phyloP scores from a whole-genome alignment of 1,284 basidiomycete genomes.

The Fomitopsis betulina region DNA sequence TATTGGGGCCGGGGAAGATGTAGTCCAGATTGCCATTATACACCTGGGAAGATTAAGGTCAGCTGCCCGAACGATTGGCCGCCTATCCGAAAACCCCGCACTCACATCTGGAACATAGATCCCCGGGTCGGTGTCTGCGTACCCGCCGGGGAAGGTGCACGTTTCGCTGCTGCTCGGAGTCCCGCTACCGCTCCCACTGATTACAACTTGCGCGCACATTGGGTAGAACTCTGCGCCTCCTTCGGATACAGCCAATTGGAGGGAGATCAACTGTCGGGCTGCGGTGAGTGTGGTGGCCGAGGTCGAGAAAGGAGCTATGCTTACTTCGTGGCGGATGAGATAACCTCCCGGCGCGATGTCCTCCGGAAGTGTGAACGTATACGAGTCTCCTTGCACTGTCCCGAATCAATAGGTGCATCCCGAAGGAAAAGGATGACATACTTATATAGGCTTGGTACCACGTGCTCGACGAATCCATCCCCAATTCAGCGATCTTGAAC shows the following conservation, averaged over 20 bases:
- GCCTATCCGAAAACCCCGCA: background rate
- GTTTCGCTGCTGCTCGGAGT: slow-evolving; percentile 37
- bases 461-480: slow-evolving; percentile 29
- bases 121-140: slow-evolving; percentile 57
- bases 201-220: slow-evolving; percentile 54
- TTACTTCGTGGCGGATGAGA: slow-evolving; percentile 58
- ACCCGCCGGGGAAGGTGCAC: slow-evolving; percentile 61
- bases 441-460: slow-evolving; percentile 40
- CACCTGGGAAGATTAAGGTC: slow-evolving; percentile 23
- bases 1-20: slow-evolving; percentile 35
- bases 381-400: slow-evolving; percentile 33
- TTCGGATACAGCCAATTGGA: slow-evolving; percentile 46
- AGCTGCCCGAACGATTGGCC: background rate
- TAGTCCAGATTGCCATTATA: slow-evolving; percentile 31
- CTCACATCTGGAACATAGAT: slow-evolving; percentile 46
- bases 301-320: background rate
- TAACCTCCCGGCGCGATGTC: slow-evolving; percentile 59
- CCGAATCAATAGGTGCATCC: slow-evolving; percentile 5
- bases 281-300: background rate
- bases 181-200: slow-evolving; percentile 48
- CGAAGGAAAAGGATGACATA: background rate
- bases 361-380: slow-evolving; percentile 48
- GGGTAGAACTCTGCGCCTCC: slow-evolving; percentile 73
- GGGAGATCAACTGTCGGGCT: slow-evolving; percentile 48
- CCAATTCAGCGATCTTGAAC: slow-evolving; percentile 62